Evolutionary conservation across 129 eudicot species (phyloP).

Genomic region (Calendula officinalis): DNA sequence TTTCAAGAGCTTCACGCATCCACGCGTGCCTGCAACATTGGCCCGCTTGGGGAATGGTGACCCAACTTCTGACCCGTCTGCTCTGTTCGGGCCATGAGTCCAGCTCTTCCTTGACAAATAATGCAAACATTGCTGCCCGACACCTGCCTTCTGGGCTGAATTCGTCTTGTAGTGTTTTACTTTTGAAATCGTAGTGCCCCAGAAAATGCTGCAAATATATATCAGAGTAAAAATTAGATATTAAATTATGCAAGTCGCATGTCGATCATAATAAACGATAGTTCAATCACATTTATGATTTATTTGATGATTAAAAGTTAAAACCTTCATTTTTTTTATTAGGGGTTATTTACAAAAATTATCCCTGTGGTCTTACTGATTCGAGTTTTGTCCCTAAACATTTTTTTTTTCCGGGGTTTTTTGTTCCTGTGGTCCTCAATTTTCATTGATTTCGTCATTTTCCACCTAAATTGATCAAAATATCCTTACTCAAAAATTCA

Average conservation of each 20-base stretch:
- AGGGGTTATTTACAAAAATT: no score
- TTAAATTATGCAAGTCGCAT: no score
- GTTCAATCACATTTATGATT: neutral
- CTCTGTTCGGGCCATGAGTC: slow-evolving; percentile 87
- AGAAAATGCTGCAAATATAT: slow-evolving; percentile 54
- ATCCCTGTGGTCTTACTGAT: no score
- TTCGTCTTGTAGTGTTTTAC: slow-evolving; percentile 92
- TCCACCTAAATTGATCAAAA: no score
- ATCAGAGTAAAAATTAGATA: neutral
- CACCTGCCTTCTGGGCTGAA: slow-evolving; percentile 86
- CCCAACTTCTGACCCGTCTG: slow-evolving; percentile 73
- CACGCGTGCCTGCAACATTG: slow-evolving; percentile 64
- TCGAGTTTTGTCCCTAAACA: no score
- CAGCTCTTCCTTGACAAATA: slow-evolving; percentile 75
- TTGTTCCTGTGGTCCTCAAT: no score
- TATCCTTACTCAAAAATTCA: no score
- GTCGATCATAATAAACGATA: no score
- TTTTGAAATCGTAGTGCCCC: slow-evolving; percentile 74
- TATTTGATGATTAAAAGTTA: neutral
- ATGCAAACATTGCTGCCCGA: slow-evolving; percentile 78
- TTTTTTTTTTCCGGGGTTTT: no score
- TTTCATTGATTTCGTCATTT: no score
- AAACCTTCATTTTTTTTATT: neutral
- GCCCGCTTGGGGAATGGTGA: slow-evolving; percentile 60
- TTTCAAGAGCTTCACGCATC: neutral